Evolutionary conservation across 257 asterid genomes (phyloP).

Genomic region (Prunella vulgaris): DNA sequence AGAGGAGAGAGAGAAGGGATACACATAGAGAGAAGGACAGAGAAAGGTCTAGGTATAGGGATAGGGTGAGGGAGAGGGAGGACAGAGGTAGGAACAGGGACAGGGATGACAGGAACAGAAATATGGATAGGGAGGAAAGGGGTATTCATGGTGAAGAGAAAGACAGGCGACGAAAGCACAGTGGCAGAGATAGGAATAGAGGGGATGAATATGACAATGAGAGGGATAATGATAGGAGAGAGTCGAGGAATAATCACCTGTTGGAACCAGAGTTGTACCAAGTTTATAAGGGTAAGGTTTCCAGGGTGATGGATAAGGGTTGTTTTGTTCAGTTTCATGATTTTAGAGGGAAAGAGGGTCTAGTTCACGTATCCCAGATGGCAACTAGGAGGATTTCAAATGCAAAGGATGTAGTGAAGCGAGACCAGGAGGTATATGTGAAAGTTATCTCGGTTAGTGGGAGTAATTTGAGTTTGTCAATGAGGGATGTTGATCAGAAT

Average conservation of each 20-base stretch:
- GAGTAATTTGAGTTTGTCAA: slow-evolving; percentile 72
- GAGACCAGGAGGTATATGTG: slow-evolving; percentile 88
- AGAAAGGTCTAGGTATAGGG: slow-evolving; percentile 20
- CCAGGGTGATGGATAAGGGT: slow-evolving; percentile 91
- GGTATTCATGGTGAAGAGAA: slow-evolving; percentile 21
- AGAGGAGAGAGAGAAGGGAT: slow-evolving; percentile 32
- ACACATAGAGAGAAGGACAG: slow-evolving; percentile 30
- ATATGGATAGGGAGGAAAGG: slow-evolving; percentile 27
- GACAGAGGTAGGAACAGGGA: slow-evolving; percentile 18
- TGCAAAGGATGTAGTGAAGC: slow-evolving; percentile 88
- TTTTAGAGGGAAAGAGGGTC: slow-evolving; percentile 78
- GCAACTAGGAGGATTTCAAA: slow-evolving; percentile 73
- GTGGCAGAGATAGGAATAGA: slow-evolving; percentile 26
- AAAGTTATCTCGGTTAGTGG: slow-evolving; percentile 81
- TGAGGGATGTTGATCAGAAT: slow-evolving; percentile 96
- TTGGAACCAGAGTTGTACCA: slow-evolving; percentile 62
- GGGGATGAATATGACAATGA: slow-evolving; percentile 40
- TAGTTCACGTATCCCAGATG: slow-evolving; percentile 84
- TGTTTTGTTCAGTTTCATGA: slow-evolving; percentile 84
- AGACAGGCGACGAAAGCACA: slow-evolving; percentile 29
- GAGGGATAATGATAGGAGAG: slow-evolving; percentile 42
- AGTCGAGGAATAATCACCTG: slow-evolving; percentile 16
- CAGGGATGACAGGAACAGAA: slow-evolving; percentile 27
- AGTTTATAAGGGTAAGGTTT: slow-evolving; percentile 82
- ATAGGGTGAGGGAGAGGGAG: slow-evolving; percentile 31